Conservation (phyloP, 2,329 filamentous ascomycete genomes). For the Hymenoscyphus salicellus region DNA sequence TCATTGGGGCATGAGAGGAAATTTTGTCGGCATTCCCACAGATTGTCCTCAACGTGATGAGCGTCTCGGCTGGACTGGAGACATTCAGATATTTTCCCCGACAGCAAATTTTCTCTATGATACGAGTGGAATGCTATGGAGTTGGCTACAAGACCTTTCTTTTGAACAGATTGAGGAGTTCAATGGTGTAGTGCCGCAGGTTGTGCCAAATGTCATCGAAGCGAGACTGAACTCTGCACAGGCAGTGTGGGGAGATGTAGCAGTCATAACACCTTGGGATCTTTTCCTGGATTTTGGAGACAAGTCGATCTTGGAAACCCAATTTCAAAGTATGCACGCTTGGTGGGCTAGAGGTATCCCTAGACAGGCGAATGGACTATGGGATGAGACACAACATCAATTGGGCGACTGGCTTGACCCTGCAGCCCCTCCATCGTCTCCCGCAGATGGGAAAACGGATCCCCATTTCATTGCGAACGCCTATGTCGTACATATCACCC, state of each 20-base stretch:
- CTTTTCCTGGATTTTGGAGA: conserved; percentile 43
- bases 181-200: conserved; percentile 19
- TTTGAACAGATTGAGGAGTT: conserved; percentile 37
- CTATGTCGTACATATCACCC: conserved; percentile 45
- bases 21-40: conserved; percentile 46
- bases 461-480: conserved; percentile 45
- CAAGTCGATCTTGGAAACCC: conserved; percentile 36
- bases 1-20: conserved; percentile 46
- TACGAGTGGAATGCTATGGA: conserved; percentile 36
- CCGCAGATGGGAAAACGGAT: conserved; percentile 42
- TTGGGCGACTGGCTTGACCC: conserved; percentile 51
- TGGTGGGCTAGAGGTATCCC: conserved; percentile 43
- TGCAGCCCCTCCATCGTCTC: conserved; percentile 41
- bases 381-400: conserved; percentile 40
- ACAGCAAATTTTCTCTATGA: conserved; percentile 45
- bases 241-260: conserved; percentile 44
- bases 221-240: conserved; percentile 16
- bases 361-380: conserved; percentile 39
- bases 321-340: conserved; percentile 41
- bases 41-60: conserved; percentile 51
- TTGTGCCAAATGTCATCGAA: conserved; percentile 24
- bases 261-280: conserved; percentile 43
- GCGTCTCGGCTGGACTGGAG: conserved; percentile 48
- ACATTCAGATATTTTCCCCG: conserved; percentile 45
- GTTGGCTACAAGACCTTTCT: conserved; percentile 38